Evolutionary conservation across 805 yeast genomes (phyloP), one percentile per base, ranked within the genome.

Genomic region (Barnettozyma pratensis): DNA sequence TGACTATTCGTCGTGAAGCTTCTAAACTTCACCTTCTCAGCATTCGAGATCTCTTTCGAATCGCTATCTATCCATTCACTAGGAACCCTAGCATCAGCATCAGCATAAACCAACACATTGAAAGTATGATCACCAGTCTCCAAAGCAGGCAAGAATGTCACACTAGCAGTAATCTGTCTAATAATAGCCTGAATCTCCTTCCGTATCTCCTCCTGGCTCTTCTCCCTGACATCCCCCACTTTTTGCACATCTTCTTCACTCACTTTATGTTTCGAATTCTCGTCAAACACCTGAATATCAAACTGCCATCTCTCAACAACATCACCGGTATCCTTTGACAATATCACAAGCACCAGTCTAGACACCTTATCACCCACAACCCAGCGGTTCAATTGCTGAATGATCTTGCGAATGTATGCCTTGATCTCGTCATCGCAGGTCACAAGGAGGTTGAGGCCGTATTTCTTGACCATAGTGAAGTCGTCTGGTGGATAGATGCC

Each of bases 401-500:
- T 75, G 54, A 89, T 83, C 56, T 73, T 73, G 36, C 78, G 68
- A 8, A 91, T 79, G 61, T 91, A 91, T 1, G 66, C 66, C 57
- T 79, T 80, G 45, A 92, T 83, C 39, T 87, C 96, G 39, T 83
- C 86, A 60, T 89, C 95, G 14, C 75, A 75, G 4, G 87, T 79
- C 29, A 85, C 77, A 39, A 91, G 70, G 66, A 91, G 67, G 48
- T 83, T 85, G 47, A 91, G 66, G 25, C 87, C 96, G 65, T 88
- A 92, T 61, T 88, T 89, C 56, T 79, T 76, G 3, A 87, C 89
- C 2, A 83, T 73, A 45, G 76, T 76, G 66, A 92, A 91, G 62
- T 89, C 96, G 53, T 87, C 95, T 4, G 87, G 75, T 0, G 96
- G 96, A 58, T 91, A 91, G 19, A 91, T 82, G 0, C 96, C 96